Percentiles rank a stretch among this genome's conserved stretches.
These are phyloP conservation scores for Suhomyces chickasaworum DNA, from an alignment of 1,139 yeast species.

Conservation along the genomic window DNA sequence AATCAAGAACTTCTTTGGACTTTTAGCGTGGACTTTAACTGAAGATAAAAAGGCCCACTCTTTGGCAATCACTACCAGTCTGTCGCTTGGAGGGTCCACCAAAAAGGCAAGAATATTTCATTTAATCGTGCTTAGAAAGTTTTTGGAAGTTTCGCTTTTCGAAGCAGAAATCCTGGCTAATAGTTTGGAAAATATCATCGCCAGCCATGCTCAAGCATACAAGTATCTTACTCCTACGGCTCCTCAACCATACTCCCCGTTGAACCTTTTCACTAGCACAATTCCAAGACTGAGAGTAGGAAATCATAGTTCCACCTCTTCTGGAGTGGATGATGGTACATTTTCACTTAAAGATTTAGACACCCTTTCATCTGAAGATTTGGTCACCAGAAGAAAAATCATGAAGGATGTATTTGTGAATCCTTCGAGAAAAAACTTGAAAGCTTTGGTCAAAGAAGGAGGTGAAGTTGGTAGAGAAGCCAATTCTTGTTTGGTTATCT, in stretches of 20 bases:
- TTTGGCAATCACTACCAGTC: slow-evolving; percentile 48
- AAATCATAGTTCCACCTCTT: slow-evolving; percentile 4
- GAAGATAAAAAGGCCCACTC: slow-evolving; percentile 47
- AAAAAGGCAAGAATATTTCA: slow-evolving; percentile 46
- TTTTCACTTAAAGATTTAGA: slow-evolving; percentile 35
- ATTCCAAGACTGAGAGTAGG: slow-evolving; percentile 22
- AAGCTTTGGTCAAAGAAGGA: slow-evolving; percentile 62
- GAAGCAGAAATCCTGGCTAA: slow-evolving; percentile 12
- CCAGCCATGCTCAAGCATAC: slow-evolving; percentile 48
- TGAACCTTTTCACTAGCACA: slow-evolving; percentile 53
- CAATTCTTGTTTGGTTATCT: slow-evolving; percentile 31
- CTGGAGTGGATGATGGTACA: slow-evolving; percentile 27
- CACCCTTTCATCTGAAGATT: slow-evolving; percentile 53
- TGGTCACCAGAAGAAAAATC: slow-evolving; percentile 59
- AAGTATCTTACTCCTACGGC: slow-evolving; percentile 56
- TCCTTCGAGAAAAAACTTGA: slow-evolving; percentile 55
- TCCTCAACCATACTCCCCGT: slow-evolving; percentile 62
- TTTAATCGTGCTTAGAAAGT: slow-evolving; percentile 44
- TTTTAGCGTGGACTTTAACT: slow-evolving; percentile 61
- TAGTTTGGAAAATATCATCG: slow-evolving; percentile 12
- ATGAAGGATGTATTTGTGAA: slow-evolving; percentile 54
- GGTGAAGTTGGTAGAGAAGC: slow-evolving; percentile 73
- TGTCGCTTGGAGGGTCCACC: slow-evolving; percentile 41
- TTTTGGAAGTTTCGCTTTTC: slow-evolving; percentile 45
- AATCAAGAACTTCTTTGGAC: slow-evolving; percentile 54